These are phyloP conservation scores for Helianthus annuus DNA, from an alignment of 129 eudicot genomes.

Conservation along the genomic window DNA sequence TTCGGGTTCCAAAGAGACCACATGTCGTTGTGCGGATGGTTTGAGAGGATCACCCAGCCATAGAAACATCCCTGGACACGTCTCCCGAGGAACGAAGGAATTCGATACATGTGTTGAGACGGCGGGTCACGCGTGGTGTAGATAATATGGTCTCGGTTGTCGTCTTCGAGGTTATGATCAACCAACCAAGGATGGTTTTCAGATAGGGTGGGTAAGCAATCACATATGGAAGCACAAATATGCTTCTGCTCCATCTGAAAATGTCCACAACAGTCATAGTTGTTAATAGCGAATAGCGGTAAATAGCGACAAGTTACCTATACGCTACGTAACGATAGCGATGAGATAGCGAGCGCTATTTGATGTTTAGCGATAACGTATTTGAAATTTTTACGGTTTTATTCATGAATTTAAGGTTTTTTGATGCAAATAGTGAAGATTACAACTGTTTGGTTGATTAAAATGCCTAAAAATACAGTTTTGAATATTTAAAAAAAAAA, in stretches of 20 bases:
- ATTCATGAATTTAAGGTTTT: too few relatives aligned
- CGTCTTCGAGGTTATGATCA: neutral
- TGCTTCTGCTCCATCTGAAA: neutral
- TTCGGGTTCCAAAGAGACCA: conserved; percentile 6
- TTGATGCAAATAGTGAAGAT: too few relatives aligned
- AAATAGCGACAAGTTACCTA: too few relatives aligned
- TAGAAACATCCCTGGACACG: neutral
- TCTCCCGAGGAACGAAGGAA: neutral
- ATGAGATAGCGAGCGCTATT: too few relatives aligned
- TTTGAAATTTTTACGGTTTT: too few relatives aligned
- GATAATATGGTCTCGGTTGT: neutral
- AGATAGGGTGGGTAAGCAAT: neutral
- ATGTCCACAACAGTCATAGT: too few relatives aligned
- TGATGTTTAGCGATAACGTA: too few relatives aligned
- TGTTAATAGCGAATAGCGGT: too few relatives aligned
- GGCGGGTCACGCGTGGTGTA: neutral
- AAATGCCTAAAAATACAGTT: too few relatives aligned
- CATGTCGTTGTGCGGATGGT: neutral
- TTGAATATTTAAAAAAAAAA: too few relatives aligned
- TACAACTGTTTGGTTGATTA: too few relatives aligned
- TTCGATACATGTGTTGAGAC: neutral
- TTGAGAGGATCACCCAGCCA: conserved; percentile 11
- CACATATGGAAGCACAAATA: neutral
- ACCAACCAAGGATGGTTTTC: conserved; percentile 4
- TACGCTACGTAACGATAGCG: too few relatives aligned